Base-by-base conservation (phyloP, 176 grass and related monocot species). In the Luzula sylvatica region DNA sequence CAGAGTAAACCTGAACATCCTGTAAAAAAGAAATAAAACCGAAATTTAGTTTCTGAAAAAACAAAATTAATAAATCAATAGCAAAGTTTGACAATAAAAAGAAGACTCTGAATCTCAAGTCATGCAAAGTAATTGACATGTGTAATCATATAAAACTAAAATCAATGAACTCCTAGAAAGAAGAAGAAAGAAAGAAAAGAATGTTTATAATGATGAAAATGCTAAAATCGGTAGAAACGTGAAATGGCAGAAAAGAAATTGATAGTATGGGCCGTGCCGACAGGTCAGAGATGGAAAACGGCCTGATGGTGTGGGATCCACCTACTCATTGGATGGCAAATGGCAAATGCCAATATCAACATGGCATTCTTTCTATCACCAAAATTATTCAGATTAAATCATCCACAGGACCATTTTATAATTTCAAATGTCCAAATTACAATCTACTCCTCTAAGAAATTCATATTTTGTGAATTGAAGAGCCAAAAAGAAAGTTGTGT, bases 241-340 rank as follows among this genome's bases (percentile, higher is more conserved):
- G 28, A 26, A 46, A n/a, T n/a, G n/a, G n/a, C n/a, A 55, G 24
- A 55, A 20, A 43, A 29, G 60, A 64, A 47, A 26, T 21, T 22
- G 14, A 8, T 7, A 21, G 47, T 45, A 41, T 40, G 35, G 5
- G 5, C 35, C n/a, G n/a, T 35, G 30, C 30, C 30, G 30, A 48
- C 42, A 64, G 43, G 3, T 48, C 28, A 49, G 26, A 32, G 7
- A 64, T 16, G 21, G 60, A 64, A 49, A 64, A 49, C 41, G 42
- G 60, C 30, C 26, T 50, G 60, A 3, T 19, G 14, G 27, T 20
- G 60, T 64, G 16, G 60, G 42, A 28, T 42, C 43, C 43, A 48
- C 5, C 44, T 64, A 64, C 60, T 64, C 60, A 64, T 64, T 64
- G 59, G 59, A 64, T 19, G 43, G n/a, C n/a, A n/a, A n/a, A n/a